These are phyloP conservation scores for Gillenia trifoliata DNA, from an alignment of 306 rosid genomes.

Conservation along the genomic window DNA sequence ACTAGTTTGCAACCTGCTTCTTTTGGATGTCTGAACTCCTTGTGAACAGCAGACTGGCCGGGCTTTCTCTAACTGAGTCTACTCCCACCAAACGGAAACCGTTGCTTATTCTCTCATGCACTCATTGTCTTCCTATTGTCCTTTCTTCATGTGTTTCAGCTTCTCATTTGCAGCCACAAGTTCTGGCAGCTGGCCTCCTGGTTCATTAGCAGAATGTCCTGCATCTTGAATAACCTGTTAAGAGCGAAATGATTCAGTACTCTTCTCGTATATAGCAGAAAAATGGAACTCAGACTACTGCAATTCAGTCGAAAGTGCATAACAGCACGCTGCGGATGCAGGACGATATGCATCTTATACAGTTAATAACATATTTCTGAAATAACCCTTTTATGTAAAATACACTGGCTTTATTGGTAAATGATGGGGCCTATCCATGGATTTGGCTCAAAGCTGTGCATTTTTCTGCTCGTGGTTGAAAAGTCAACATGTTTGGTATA, in stretches of 20 bases:
- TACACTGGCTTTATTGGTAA: neutral
- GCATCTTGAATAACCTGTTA: conserved; percentile 77
- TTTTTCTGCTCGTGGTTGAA: neutral
- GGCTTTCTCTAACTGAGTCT: neutral
- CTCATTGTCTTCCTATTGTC: neutral
- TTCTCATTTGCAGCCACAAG: conserved; percentile 93
- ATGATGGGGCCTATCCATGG: neutral
- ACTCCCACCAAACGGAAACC: neutral
- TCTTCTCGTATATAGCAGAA: neutral
- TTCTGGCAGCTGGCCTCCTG: conserved; percentile 74
- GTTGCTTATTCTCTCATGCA: neutral
- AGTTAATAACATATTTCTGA: neutral
- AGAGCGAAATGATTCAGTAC: conserved; percentile 16
- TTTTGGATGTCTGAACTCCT: neutral
- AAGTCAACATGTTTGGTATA: neutral
- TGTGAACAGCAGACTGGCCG: neutral
- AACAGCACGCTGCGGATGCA: neutral
- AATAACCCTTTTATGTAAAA: neutral
- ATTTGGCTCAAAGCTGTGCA: neutral
- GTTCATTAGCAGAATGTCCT: conserved; percentile 95
- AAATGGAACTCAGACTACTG: neutral
- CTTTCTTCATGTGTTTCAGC: conserved; percentile 50
- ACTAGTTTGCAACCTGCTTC: neutral
- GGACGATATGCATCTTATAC: neutral
- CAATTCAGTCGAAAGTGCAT: neutral